A percentile compares a stretch with the other conserved stretches of the same genome.
These are phyloP conservation scores for Penstemon barbatus DNA, from an alignment of 257 asterid species.

Conservation along the genomic window DNA sequence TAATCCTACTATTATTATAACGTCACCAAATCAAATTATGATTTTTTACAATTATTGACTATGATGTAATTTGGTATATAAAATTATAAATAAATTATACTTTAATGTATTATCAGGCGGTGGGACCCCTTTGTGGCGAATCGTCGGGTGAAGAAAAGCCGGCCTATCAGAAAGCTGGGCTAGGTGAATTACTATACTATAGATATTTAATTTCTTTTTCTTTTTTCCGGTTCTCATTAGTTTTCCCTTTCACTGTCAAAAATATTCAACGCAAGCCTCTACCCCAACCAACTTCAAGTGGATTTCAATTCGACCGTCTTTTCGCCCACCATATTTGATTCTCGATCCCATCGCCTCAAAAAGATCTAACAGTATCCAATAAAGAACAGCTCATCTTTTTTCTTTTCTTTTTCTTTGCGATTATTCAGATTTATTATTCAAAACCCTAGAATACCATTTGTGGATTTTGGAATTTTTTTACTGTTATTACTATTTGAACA, in stretches of 20 bases:
- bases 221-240: too few species aligned
- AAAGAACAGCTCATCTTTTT: background rate
- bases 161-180: constrained; percentile 21
- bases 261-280: constrained; percentile 21
- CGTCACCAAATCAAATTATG: background rate
- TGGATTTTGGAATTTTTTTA: background rate
- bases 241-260: constrained; percentile 3
- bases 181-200: background rate
- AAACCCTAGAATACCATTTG: constrained; percentile 21
- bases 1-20: too few species aligned
- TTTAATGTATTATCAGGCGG: background rate
- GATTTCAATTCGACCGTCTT: constrained; percentile 10
- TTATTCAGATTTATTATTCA: background rate
- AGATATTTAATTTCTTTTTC: background rate
- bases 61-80: background rate
- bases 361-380: background rate
- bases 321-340: constrained; percentile 30
- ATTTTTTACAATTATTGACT: background rate
- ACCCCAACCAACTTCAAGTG: background rate
- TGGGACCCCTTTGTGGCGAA: constrained; percentile 43
- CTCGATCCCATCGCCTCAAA: constrained; percentile 40
- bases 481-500: too few species aligned
- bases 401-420: background rate
- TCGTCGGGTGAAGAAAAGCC: constrained; percentile 28
- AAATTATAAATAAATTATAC: background rate